These are phyloP conservation scores for Cyberlindnera veronae DNA, from an alignment of 805 yeast genomes.

Conservation along the genomic window DNA sequence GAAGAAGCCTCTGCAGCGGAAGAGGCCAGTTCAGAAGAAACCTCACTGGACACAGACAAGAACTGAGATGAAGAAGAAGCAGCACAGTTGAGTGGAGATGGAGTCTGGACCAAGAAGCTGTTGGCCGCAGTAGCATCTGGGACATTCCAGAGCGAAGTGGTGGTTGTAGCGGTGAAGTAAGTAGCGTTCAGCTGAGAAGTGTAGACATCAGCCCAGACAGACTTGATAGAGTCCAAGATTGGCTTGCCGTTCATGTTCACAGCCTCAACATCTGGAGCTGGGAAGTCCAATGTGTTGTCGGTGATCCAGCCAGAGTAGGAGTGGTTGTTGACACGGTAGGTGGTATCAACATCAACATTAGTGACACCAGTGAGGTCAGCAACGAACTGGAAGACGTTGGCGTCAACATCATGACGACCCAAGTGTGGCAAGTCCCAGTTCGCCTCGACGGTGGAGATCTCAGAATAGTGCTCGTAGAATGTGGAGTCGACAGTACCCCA, in stretches of 20 bases:
- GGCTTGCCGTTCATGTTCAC: constrained; percentile 33
- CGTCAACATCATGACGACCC: constrained; percentile 49
- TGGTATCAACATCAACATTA: constrained; percentile 33
- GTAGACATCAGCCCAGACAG: constrained; percentile 33
- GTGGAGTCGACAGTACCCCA: constrained; percentile 43
- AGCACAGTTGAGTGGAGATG: constrained; percentile 8
- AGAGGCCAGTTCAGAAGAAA: too few species aligned
- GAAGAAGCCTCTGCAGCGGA: too few species aligned
- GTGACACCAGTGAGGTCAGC: constrained; percentile 34
- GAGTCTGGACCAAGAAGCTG: constrained; percentile 12
- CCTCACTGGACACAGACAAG: too few species aligned
- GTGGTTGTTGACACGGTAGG: constrained; percentile 31
- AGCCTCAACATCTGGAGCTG: constrained; percentile 37
- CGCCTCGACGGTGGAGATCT: constrained; percentile 45
- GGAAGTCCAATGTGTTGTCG: constrained; percentile 29
- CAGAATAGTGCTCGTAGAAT: constrained; percentile 51
- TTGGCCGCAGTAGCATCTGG: constrained; percentile 16
- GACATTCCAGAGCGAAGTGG: constrained; percentile 21
- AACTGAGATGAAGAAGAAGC: constrained; percentile 12
- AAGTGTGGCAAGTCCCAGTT: constrained; percentile 48
- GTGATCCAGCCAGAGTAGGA: constrained; percentile 32
- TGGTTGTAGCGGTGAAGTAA: constrained; percentile 34
- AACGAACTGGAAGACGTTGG: constrained; percentile 44
- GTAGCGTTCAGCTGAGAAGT: constrained; percentile 25
- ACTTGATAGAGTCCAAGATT: constrained; percentile 30